Base-by-base conservation (phyloP, 2,329 filamentous ascomycete genomes). In the Beauveria caledonica region DNA sequence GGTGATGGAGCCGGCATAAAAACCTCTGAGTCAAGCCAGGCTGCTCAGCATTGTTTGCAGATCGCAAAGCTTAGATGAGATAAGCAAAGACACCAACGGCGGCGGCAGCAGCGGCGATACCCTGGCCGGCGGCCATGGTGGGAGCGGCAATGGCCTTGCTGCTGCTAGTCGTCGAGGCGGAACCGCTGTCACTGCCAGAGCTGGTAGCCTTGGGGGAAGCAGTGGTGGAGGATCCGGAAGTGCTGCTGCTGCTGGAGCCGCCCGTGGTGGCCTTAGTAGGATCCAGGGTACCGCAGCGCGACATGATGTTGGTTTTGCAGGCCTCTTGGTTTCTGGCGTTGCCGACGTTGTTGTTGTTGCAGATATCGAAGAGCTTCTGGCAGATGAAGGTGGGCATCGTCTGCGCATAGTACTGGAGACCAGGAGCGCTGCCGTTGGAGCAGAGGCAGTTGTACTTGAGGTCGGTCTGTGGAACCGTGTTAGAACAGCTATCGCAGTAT, bases 301-400 rank as follows among this genome's bases (percentile, higher is more conserved):
- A 70, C 60, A 72, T 46, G 67, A 81, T 83, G 65, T 76, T 74
- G 33, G 68, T 69, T 42, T 70, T 78, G 75, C 82, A 85, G 63
- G 75, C 74, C 39, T 69, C 66, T 71, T 84, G 81, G 45, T 69
- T 77, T 10, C 64, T 66, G 21, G 71, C 66, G 67, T 77, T 72
- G 69, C 73, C 73, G 29, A 73, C 72, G 67, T 78, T 76, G 50
- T 68, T 61, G 2, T 44, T 49, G 65, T 77, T 81, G 73, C 82
- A 85, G 62, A 78, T 71, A 27, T 67, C 63, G 70, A 74, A 82
- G 45, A 80, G 77, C 62, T 74, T 62, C 60, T 77, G 27, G 75
- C 82, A 85, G 67, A 82, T 77, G 67, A 80, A 83, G 60, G 73
- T 76, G 52, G 77, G 76, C 64, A 85, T 72, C 3, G 80, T 82